Conservation (phyloP, 306 rosid genomes). For the Canavalia ensiformis region DNA sequence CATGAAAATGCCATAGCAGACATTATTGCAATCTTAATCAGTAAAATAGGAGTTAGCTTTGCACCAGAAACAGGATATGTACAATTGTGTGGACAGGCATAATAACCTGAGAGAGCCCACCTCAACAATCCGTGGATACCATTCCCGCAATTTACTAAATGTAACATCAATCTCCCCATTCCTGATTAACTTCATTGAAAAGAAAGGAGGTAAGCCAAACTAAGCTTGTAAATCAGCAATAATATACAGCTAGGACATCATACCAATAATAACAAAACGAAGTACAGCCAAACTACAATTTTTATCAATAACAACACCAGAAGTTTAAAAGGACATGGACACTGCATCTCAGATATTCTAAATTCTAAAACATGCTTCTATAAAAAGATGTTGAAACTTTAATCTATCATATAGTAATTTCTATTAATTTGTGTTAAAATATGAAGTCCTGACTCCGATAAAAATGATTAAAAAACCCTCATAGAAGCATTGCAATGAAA, state of each 20-base stretch:
- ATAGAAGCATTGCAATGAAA: neutral
- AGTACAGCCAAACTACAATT: slow-evolving; percentile 27
- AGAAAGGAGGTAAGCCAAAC: slow-evolving; percentile 51
- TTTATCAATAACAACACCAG: neutral
- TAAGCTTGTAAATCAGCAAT: slow-evolving; percentile 38
- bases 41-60: slow-evolving; percentile 25
- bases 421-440: slow-evolving; percentile 1
- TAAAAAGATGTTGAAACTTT: slow-evolving; percentile 7
- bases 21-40: slow-evolving; percentile 32
- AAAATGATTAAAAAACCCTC: neutral
- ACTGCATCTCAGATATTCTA: slow-evolving; percentile 1
- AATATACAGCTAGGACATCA: slow-evolving; percentile 19
- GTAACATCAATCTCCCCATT: slow-evolving; percentile 89
- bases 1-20: slow-evolving; percentile 8
- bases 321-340: neutral
- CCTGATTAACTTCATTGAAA: slow-evolving; percentile 78
- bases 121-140: slow-evolving; percentile 97
- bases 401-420: slow-evolving; percentile 10
- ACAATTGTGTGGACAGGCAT: neutral
- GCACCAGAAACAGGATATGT: slow-evolving; percentile 27
- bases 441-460: neutral
- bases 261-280: slow-evolving; percentile 32
- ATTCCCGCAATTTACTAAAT: slow-evolving; percentile 80
- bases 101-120: slow-evolving; percentile 58
- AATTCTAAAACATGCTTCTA: neutral